Conservation (phyloP, 106 monocot genomes). For the Gastrodia elata region DNA sequence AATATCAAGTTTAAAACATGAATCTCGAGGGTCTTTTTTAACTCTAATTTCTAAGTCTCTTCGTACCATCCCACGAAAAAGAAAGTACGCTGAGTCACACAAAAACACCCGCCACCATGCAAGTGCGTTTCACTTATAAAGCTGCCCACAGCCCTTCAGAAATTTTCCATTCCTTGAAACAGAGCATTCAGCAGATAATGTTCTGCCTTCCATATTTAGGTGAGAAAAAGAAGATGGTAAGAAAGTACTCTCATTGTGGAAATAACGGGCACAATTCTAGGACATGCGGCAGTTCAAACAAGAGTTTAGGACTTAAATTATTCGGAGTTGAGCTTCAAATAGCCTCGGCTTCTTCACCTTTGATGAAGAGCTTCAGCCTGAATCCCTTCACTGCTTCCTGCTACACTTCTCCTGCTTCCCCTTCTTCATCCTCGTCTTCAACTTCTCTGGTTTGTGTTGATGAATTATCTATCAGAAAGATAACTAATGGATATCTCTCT, state of each 20-base stretch:
- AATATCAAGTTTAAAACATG: no score
- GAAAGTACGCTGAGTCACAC: background rate
- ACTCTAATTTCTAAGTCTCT: no score
- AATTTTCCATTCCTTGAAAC: background rate
- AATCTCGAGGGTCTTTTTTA: no score
- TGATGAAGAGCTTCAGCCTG: constrained; percentile 30
- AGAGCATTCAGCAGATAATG: background rate
- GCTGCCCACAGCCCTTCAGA: background rate
- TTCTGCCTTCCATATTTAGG: background rate
- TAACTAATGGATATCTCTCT: constrained; percentile 21
- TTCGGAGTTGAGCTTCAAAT: constrained; percentile 25
- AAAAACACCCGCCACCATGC: background rate
- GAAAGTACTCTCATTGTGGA: constrained; percentile 31
- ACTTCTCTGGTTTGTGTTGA: constrained; percentile 41
- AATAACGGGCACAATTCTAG: constrained; percentile 30
- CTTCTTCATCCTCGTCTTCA: constrained; percentile 19
- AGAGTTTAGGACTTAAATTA: constrained; percentile 10
- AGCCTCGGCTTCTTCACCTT: constrained; percentile 1
- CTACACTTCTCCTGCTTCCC: constrained; percentile 4
- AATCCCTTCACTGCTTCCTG: constrained; percentile 15
- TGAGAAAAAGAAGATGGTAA: constrained; percentile 15
- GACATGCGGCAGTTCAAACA: constrained; percentile 13
- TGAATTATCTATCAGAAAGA: constrained; percentile 27
- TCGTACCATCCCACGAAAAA: no score
- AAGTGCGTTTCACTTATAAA: background rate